A percentile compares a stretch with the other conserved stretches of the same genome.
Evolutionary conservation across 1,284 basidiomycete genomes (phyloP).

Genomic region (Hemileia vastatrix): DNA sequence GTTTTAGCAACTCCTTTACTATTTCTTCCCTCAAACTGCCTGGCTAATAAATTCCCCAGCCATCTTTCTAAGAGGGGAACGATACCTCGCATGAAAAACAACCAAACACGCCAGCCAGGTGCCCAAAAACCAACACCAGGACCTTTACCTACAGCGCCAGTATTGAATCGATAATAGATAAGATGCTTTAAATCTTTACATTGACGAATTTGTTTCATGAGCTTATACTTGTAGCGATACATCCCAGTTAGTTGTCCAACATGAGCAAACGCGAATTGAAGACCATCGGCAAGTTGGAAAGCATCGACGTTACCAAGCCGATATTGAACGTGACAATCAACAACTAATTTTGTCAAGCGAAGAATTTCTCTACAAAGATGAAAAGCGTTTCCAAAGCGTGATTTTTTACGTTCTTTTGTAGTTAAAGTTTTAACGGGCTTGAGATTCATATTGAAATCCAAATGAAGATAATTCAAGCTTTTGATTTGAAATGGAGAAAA

Average conservation of each 20-base stretch:
- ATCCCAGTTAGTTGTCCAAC: slow-evolving; percentile 97
- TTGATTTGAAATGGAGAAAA: slow-evolving; percentile 37
- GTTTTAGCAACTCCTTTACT: slow-evolving; percentile 70
- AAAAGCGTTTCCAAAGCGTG: slow-evolving; percentile 97
- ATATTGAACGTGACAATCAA: slow-evolving; percentile 97
- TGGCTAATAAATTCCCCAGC: slow-evolving; percentile 92
- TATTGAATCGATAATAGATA: slow-evolving; percentile 98
- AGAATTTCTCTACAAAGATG: slow-evolving; percentile 96
- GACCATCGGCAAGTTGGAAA: slow-evolving; percentile 95
- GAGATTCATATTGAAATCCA: slow-evolving; percentile 54
- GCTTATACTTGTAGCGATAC: slow-evolving; percentile 98
- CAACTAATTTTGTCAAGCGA: slow-evolving; percentile 92
- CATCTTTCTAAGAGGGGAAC: slow-evolving; percentile 94
- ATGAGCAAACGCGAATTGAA: slow-evolving; percentile 96
- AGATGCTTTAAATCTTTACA: slow-evolving; percentile 98
- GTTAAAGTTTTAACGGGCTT: slow-evolving; percentile 97
- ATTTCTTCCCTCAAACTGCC: slow-evolving; percentile 94
- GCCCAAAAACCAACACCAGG: slow-evolving; percentile 99
- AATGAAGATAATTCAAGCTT: slow-evolving; percentile 90
- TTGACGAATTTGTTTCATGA: slow-evolving; percentile 99
- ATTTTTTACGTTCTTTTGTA: slow-evolving; percentile 99
- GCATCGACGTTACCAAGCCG: slow-evolving; percentile 97
- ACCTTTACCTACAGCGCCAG: slow-evolving; percentile 96
- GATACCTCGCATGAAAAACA: slow-evolving; percentile 99
- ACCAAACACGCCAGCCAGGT: slow-evolving; percentile 98